Conservation (phyloP, 257 asterid species). For the Solanum bukasovii region DNA sequence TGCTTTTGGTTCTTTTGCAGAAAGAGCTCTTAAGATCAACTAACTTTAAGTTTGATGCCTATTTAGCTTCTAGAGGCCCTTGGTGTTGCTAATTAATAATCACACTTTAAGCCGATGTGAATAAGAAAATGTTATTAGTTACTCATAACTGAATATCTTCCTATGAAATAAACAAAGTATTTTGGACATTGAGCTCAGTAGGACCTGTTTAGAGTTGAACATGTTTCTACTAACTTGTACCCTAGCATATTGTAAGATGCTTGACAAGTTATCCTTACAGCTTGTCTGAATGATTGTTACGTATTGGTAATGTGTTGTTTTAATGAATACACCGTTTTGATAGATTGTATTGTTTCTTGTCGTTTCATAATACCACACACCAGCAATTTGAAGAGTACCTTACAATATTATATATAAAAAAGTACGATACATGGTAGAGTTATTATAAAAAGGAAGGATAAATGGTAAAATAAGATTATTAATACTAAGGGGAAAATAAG, state of each 20-base stretch:
- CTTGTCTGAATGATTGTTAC: not conserved
- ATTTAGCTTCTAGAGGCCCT: not conserved
- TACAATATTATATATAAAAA: not conserved
- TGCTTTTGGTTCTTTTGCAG: not conserved
- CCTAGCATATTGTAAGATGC: not conserved
- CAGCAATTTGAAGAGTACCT: not conserved
- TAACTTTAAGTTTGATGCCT: not conserved
- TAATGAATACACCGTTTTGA: not conserved
- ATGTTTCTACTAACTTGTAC: not conserved
- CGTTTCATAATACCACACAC: not conserved
- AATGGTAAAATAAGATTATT: not conserved
- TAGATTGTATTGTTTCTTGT: not conserved
- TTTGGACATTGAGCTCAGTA: not conserved
- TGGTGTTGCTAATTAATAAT: not conserved
- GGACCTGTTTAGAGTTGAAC: not conserved
- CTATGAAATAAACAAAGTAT: not conserved
- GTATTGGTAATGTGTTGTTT: not conserved
- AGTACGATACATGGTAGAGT: not conserved
- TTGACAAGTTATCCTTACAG: not conserved
- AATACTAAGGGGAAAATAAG: not conserved
- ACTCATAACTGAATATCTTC: not conserved
- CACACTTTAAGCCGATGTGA: not conserved
- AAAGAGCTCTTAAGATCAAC: not conserved
- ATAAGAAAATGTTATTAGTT: not conserved
- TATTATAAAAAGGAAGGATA: not conserved